Percentiles rank a stretch among this genome's conserved stretches.
Conservation (phyloP, 805 yeast genomes). For the Nakazawaea ernobii region DNA sequence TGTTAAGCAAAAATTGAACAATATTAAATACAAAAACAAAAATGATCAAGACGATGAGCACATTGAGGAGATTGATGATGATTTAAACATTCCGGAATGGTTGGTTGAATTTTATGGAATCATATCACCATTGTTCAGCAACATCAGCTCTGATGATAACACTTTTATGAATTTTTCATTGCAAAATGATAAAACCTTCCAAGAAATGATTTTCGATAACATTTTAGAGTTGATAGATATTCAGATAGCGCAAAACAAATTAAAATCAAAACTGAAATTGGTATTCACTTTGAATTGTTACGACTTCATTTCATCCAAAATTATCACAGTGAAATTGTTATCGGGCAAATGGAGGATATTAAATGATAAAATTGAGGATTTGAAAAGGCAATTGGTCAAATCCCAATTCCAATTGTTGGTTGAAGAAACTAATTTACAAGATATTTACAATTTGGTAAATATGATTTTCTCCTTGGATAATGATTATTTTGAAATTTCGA, state of each 20-base stretch:
- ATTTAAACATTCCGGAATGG: constrained; percentile 83
- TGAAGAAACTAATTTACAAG: constrained; percentile 46
- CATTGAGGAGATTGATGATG: constrained; percentile 34
- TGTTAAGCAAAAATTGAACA: constrained; percentile 29
- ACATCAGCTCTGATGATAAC: constrained; percentile 23
- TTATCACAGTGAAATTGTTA: constrained; percentile 41
- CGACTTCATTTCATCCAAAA: constrained; percentile 51
- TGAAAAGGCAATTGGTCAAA: constrained; percentile 34
- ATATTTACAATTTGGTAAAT: constrained; percentile 57
- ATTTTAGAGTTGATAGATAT: constrained; percentile 35
- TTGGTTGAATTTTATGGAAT: constrained; percentile 58
- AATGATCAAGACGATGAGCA: constrained; percentile 21
- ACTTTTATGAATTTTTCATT: constrained; percentile 37
- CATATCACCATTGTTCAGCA: constrained; percentile 51
- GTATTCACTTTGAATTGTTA: constrained; percentile 53
- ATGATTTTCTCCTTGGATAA: constrained; percentile 67
- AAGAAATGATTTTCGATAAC: constrained; percentile 37
- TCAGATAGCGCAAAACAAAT: constrained; percentile 25
- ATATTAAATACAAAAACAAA: constrained; percentile 17
- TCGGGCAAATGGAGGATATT: constrained; percentile 29
- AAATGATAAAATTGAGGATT: constrained; percentile 27
- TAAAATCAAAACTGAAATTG: constrained; percentile 24
- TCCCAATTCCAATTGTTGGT: constrained; percentile 44
- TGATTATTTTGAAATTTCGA: constrained; percentile 50
- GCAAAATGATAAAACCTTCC: constrained; percentile 29